Evolutionary conservation across 192 early-diverging fungal genomes (phyloP), one percentile per base, ranked within the genome.

Genomic region (Entomortierella chlamydospora): DNA sequence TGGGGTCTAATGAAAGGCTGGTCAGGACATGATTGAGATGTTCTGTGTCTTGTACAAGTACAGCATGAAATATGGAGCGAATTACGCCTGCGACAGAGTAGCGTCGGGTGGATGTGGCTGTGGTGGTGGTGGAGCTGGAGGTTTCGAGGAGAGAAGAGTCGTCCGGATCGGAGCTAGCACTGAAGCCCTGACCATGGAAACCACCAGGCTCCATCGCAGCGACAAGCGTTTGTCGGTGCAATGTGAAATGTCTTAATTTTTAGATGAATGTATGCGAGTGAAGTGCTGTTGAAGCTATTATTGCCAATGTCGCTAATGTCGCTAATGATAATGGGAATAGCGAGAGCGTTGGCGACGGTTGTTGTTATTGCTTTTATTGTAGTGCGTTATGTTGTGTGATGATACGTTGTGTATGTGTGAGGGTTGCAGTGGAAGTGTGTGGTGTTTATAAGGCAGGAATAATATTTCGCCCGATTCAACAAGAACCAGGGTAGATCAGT

Each of bases 61-160:
- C 70, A 23, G 83, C 78, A 41, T 81, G 79, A 33, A 84, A 84
- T 23, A 84, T 66, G 9, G 78, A 77, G n/a, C 73, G 65, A 13
- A 77, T 64, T 29, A 77, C 73, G 22, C 73, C 73, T 31, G 73
- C 73, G 22, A 59, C 52, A 15, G 73, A 69, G 47, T 64, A 77
- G 6, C 68, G 30, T 37, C 58, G 61, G 25, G 70, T 63, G 33
- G 72, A 39, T 20, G 26, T 29, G 39, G 65, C 61, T 62, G 67
- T 25, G 28, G 73, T 51, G 43, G 60, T 67, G 29, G 68, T 69
- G 42, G 54, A 65, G 20, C 62, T 59, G 43, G 82, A 67, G 31
- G 74, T 54, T 47, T 69, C 60, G 8, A 31, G 66, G 31, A 52
- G 41, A 30, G 66, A 59, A 22, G 73, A 77, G 37, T 77, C 73